phyloP scores from a whole-genome alignment of 345 rosid species.

The Boechera stricta region DNA sequence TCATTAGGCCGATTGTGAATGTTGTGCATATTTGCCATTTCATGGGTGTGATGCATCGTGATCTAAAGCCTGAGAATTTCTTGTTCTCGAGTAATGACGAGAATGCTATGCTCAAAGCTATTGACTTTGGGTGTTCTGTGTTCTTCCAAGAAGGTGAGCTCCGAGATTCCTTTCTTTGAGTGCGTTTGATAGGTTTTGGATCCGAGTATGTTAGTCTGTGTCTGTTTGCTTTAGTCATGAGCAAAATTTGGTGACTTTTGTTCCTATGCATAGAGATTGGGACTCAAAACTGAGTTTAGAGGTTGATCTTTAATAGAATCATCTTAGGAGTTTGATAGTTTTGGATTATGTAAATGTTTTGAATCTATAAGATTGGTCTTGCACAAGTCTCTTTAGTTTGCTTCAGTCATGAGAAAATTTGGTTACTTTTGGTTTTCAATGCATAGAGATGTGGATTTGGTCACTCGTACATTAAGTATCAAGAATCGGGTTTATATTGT shows the following conservation, averaged over 20 bases:
- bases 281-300: background rate
- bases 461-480: background rate
- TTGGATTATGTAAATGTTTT: background rate
- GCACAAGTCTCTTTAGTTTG: background rate
- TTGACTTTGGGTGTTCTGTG: constrained; percentile 81
- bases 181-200: too few species aligned
- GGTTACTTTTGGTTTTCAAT: background rate
- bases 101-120: constrained; percentile 69
- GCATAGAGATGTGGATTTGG: background rate
- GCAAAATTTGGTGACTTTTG: background rate
- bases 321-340: background rate
- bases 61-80: constrained; percentile 93
- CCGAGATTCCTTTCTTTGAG: too few species aligned
- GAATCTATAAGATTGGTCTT: background rate
- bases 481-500: background rate
- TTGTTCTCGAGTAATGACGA: constrained; percentile 64
- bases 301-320: background rate
- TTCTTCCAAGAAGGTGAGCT: constrained; percentile 70
- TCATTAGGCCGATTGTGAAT: constrained; percentile 64
- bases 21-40: constrained; percentile 81
- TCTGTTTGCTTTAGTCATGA: background rate
- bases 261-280: background rate
- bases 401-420: constrained; percentile 2
- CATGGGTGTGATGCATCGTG: constrained; percentile 85
- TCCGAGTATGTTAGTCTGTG: background rate